These are phyloP conservation scores for Sclerotinia sclerotiorum DNA, from an alignment of 2,329 filamentous ascomycete genomes.

Conservation along the genomic window DNA sequence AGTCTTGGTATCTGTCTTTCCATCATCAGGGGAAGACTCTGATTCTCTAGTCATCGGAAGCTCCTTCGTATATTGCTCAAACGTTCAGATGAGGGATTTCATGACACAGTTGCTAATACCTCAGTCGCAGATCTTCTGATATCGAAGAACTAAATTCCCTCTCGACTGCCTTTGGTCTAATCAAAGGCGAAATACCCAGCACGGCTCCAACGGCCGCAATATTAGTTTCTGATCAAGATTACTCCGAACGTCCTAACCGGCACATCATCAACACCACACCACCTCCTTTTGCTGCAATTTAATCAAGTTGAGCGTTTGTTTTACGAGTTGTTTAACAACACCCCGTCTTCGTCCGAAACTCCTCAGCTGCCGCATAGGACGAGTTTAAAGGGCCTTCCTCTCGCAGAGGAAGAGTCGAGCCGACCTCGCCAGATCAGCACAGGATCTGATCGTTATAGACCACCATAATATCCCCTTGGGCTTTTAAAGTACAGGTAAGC, in stretches of 20 bases:
- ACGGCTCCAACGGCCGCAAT: constrained; percentile 64
- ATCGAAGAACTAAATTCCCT: constrained; percentile 10
- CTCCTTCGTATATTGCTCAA: background rate
- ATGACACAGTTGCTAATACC: constrained; percentile 14
- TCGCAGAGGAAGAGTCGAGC: constrained; percentile 98
- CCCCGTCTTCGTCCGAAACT: constrained; percentile 58
- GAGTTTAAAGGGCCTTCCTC: constrained; percentile 98
- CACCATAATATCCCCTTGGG: constrained; percentile 71
- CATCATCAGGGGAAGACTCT: too few species aligned
- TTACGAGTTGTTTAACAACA: constrained; percentile 51
- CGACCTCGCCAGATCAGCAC: constrained; percentile 91
- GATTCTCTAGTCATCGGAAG: too few species aligned
- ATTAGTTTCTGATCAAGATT: constrained; percentile 68
- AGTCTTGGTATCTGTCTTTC: background rate
- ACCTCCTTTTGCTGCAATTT: constrained; percentile 55
- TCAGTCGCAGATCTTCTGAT: constrained; percentile 18
- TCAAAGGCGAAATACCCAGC: constrained; percentile 60
- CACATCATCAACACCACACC: constrained; percentile 67
- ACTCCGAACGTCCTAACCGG: constrained; percentile 62
- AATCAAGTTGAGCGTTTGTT: constrained; percentile 52
- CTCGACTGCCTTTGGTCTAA: constrained; percentile 60
- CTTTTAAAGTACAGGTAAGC: constrained; percentile 38
- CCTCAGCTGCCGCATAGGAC: constrained; percentile 99
- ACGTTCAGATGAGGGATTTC: constrained; percentile 16
- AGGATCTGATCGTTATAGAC: constrained; percentile 91